These are phyloP conservation scores for Puya raimondii DNA, from an alignment of 176 grass and related monocot species.

Conservation along the genomic window DNA sequence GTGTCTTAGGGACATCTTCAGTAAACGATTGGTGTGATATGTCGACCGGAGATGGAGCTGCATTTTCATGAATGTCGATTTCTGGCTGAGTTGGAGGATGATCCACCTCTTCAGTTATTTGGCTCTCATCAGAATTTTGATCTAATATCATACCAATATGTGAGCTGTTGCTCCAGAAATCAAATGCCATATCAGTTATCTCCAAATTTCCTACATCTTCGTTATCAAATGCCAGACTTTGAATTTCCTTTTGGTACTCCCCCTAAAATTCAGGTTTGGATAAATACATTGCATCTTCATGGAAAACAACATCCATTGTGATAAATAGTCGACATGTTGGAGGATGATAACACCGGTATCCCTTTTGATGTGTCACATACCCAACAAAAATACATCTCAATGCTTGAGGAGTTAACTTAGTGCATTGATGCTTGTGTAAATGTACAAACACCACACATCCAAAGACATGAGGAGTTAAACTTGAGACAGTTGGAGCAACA, in stretches of 20 bases:
- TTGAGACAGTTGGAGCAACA: no score
- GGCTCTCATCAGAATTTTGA: no score
- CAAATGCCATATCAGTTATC: no score
- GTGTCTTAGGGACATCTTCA: no score
- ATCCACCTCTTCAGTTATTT: no score
- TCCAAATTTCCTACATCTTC: no score
- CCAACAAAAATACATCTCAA: not conserved
- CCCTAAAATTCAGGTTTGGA: not conserved
- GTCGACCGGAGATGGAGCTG: no score
- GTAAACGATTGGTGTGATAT: no score
- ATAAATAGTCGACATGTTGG: not conserved
- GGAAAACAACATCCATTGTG: constrained; percentile 1
- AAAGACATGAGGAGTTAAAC: not conserved
- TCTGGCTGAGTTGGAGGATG: no score
- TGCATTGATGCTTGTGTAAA: not conserved
- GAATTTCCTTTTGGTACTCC: not conserved
- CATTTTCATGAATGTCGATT: no score
- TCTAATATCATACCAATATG: no score
- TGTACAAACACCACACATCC: not conserved
- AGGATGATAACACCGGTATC: not conserved
- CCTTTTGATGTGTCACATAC: not conserved
- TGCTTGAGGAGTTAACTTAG: not conserved
- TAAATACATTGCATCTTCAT: not conserved
- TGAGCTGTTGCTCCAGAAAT: not conserved
- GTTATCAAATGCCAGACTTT: not conserved